Evolutionary conservation across 805 yeast species (phyloP), one percentile per base, ranked within the genome.

Genomic region (Tetrapisispora pingtungensis): DNA sequence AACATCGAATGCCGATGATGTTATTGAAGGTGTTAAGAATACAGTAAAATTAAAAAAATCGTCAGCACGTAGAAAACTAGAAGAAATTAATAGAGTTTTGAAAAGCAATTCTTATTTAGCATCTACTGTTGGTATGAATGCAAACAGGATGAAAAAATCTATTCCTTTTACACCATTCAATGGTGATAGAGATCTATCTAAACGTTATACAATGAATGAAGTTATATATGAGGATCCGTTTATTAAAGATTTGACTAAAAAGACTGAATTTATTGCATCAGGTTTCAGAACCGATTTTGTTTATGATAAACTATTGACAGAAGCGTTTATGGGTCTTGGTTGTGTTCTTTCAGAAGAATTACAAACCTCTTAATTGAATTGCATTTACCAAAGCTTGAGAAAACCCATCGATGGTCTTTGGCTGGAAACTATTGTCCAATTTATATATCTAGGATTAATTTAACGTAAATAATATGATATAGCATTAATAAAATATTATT

Each of bases 141-240:
- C 55, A 26, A 50, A 50, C 24, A 55, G 59, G 39, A 57, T 53
- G 45, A 64, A 59, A 42, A 66, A 61, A 19, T 52, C 59, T 14
- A 67, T 73, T 6, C 97, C 97, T 15, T 90, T 89, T 62, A 88
- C 97, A 10, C 97, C 97, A 8, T 90, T 90, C 66, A 80, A 81
- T 57, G 97, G 97, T 37, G 97, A 90, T 65, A 72, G 93, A 48
- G 80, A 82, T 46, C 48, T 67, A 7, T 64, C 69, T 20, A 70
- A 71, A 43, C 70, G 74, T 26, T 88, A 78, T 64, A 66, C 62
- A 10, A 64, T 80, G 17, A 59, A 65, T 5, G 57, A 53, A 15
- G 43, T 57, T 1, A 51, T 55, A 24, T 83, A 82, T 58, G 71
- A 70, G 46, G 93, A 84, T 59, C 86, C 90, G 18, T 73, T 75